Conservation (phyloP, 2,329 filamentous ascomycete genomes). For the Cercospora citrullina region DNA sequence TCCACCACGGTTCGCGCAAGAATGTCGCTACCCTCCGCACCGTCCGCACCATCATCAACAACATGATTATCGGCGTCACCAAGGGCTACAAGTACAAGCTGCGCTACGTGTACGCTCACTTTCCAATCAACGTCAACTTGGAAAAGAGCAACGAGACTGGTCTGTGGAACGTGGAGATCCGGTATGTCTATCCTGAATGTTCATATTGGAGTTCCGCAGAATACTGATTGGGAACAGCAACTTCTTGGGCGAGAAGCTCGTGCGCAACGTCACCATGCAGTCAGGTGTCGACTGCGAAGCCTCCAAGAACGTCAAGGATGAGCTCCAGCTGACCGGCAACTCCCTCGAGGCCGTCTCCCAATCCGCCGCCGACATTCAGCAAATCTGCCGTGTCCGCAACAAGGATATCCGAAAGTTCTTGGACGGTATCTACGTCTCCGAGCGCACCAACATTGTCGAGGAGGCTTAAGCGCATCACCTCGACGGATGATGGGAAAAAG, state of each 20-base stretch:
- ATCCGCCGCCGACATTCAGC: slow-evolving; percentile 98
- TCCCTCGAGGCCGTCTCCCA: slow-evolving; percentile 96
- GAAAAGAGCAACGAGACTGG: slow-evolving; percentile 94
- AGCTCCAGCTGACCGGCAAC: slow-evolving; percentile 91
- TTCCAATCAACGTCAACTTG: slow-evolving; percentile 99
- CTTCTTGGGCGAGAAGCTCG: slow-evolving; percentile 99
- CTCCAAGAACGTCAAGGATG: slow-evolving; percentile 94
- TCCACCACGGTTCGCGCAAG: slow-evolving; percentile 98
- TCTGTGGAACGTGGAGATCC: slow-evolving; percentile 90
- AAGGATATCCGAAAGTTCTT: slow-evolving; percentile 99
- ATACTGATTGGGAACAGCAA: slow-evolving; percentile 59
- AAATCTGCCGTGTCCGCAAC: slow-evolving; percentile 99
- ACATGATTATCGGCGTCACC: slow-evolving; percentile 97
- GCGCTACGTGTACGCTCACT: slow-evolving; percentile 99
- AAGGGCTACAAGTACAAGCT: slow-evolving; percentile 99
- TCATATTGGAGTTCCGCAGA: no score
- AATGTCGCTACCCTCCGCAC: slow-evolving; percentile 96
- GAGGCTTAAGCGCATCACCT: background rate
- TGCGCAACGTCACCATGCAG: slow-evolving; percentile 87
- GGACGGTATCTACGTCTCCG: slow-evolving; percentile 99
- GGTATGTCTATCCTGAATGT: slow-evolving; percentile 72
- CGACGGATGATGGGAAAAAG: background rate
- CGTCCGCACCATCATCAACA: slow-evolving; percentile 97
- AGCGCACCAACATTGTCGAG: slow-evolving; percentile 83
- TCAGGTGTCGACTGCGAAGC: slow-evolving; percentile 85